A percentile compares a stretch with the other conserved stretches of the same genome.
phyloP scores from a whole-genome alignment of 345 rosid genomes.

The Trapa incisa region DNA sequence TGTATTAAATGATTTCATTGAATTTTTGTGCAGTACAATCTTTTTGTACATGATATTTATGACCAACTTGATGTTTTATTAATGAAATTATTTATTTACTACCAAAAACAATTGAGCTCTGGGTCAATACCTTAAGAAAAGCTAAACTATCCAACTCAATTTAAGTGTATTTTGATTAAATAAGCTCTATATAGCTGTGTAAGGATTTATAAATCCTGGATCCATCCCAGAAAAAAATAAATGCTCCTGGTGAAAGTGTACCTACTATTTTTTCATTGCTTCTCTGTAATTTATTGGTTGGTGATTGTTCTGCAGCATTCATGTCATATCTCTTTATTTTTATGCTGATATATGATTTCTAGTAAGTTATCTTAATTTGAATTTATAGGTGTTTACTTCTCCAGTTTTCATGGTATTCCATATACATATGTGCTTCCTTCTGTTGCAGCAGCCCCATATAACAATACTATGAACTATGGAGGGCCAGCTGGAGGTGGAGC shows the following conservation, averaged over 20 bases:
- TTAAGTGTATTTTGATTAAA: not conserved
- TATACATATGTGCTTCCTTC: constrained; percentile 53
- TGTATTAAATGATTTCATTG: not conserved
- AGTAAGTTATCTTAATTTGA: constrained; percentile 40
- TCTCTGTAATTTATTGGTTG: not conserved
- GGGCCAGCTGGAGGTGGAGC: constrained; percentile 63
- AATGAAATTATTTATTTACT: no score
- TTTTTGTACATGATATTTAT: no score
- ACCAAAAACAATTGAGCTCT: not conserved
- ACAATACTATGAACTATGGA: constrained; percentile 43
- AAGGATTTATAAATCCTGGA: not conserved
- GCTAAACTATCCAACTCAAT: not conserved
- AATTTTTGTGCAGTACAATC: no score
- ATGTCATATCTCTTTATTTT: constrained; percentile 1
- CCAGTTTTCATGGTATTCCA: constrained; percentile 65
- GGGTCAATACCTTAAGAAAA: not conserved
- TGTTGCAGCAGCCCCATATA: constrained; percentile 68
- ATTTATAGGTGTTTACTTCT: constrained; percentile 51
- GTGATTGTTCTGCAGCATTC: not conserved
- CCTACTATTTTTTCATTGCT: not conserved
- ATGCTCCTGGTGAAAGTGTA: not conserved
- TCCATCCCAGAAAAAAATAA: no score
- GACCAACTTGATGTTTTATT: no score
- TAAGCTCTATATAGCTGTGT: not conserved
- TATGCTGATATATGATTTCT: constrained; percentile 13